Evolutionary conservation across 768 basidiomycete genomes (phyloP).

Genomic region (Suillus subalutaceus): DNA sequence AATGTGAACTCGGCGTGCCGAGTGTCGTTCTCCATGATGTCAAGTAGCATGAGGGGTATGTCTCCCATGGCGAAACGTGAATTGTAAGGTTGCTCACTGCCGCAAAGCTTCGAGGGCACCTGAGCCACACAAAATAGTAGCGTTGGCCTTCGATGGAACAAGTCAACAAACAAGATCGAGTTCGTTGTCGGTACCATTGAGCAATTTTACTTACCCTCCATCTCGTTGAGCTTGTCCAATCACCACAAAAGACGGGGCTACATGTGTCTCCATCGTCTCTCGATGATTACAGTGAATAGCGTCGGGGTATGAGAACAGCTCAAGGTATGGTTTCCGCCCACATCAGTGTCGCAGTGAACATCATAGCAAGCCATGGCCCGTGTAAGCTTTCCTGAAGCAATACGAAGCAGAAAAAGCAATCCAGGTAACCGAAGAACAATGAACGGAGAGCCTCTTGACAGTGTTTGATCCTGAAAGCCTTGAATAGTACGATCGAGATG

Average conservation of each 20-base stretch:
- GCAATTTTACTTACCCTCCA: not conserved
- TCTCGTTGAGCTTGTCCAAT: not conserved
- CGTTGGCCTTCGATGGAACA: not conserved
- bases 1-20: conserved; percentile 36
- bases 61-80: conserved; percentile 19
- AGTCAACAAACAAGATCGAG: not conserved
- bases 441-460: not conserved
- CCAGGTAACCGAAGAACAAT: conserved; percentile 14
- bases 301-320: not conserved
- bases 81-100: not conserved
- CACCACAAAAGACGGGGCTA: not conserved
- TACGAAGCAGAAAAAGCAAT: conserved; percentile 23
- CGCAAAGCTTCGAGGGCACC: conserved; percentile 11
- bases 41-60: conserved; percentile 22
- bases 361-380: conserved; percentile 25
- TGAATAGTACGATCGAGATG: not conserved
- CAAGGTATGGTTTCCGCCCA: not conserved
- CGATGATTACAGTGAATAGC: not conserved
- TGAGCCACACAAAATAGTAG: not conserved
- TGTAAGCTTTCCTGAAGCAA: conserved; percentile 21
- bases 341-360: conserved; percentile 18
- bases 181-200: not conserved
- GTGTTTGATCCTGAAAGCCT: not conserved
- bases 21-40: conserved; percentile 16
- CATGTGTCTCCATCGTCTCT: not conserved